These are phyloP conservation scores for Acanthochlamys bracteata DNA, from an alignment of 106 monocot species.

Conservation along the genomic window DNA sequence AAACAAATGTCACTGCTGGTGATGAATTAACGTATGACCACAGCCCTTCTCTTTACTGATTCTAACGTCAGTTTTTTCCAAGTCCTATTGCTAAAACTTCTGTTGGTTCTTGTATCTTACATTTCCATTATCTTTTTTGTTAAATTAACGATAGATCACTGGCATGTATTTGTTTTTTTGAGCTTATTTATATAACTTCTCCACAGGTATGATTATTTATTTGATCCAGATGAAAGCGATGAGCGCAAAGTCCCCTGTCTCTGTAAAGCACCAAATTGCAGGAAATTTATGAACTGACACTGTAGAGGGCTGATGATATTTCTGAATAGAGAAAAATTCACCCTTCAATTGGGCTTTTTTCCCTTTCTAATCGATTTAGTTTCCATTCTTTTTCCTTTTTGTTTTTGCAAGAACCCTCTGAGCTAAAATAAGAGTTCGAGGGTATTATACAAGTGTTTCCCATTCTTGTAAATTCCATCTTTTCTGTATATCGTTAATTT, in stretches of 20 bases:
- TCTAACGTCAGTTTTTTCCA: not conserved
- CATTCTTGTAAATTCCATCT: not conserved
- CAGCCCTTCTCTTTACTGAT: not conserved
- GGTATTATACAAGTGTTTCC: not conserved
- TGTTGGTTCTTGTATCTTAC: not conserved
- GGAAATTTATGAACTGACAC: conserved; percentile 47
- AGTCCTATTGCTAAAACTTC: not conserved
- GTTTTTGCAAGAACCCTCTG: not conserved
- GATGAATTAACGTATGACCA: conserved; percentile 36
- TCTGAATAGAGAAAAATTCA: not conserved
- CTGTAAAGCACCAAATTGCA: conserved; percentile 32
- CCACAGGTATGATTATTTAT: conserved; percentile 43
- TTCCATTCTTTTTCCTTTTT: not conserved
- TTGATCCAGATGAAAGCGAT: conserved; percentile 41
- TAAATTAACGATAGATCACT: not conserved
- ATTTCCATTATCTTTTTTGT: not conserved
- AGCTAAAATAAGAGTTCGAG: not conserved
- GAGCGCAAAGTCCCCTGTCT: conserved; percentile 46
- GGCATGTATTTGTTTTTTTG: not conserved
- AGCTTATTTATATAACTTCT: not conserved
- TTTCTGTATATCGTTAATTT: not conserved
- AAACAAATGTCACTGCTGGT: conserved; percentile 34
- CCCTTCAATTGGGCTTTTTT: not conserved
- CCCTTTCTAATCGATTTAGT: not conserved
- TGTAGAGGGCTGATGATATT: not conserved